These are phyloP conservation scores for Chlamydomonas sp. DNA, from an alignment of 139 green algal species.

Conservation along the genomic window DNA sequence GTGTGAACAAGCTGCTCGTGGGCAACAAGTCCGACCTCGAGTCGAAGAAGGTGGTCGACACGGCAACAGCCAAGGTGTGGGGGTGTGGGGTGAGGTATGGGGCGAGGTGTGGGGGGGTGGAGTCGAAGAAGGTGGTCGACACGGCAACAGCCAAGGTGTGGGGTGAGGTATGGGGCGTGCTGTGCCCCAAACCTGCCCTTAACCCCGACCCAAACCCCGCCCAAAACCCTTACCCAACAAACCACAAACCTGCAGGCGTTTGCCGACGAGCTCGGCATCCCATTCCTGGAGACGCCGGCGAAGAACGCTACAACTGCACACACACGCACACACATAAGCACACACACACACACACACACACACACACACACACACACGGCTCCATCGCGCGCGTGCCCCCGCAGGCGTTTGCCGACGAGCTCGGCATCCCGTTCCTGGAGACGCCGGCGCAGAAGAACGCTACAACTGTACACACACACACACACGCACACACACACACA, in stretches of 20 bases:
- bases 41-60: constrained; percentile 94
- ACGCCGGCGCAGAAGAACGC: constrained; percentile 97
- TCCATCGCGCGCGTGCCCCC: no score
- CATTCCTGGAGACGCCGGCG: constrained; percentile 96
- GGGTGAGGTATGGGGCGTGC: background rate
- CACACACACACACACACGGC: no score
- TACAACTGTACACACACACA: no score
- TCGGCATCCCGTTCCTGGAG: constrained; percentile 98
- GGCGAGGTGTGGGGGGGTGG: background rate
- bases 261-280: constrained; percentile 97
- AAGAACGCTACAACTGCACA: constrained; percentile 98
- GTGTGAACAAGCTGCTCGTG: constrained; percentile 99
- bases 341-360: no score
- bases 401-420: constrained; percentile 96
- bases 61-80: constrained; percentile 81
- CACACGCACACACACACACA: background rate
- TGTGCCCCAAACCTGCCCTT: no score
- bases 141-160: constrained; percentile 84
- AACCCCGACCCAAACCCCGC: no score
- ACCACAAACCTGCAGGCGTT: constrained; percentile 85
- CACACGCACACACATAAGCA: no score
- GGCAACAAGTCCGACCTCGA: constrained; percentile 98
- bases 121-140: constrained; percentile 91
- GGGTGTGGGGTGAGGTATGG: background rate
- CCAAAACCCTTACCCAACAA: no score